Evolutionary conservation across 805 yeast species (phyloP), one percentile per base, ranked within the genome.

Genomic region (Candida yuanshanica): DNA sequence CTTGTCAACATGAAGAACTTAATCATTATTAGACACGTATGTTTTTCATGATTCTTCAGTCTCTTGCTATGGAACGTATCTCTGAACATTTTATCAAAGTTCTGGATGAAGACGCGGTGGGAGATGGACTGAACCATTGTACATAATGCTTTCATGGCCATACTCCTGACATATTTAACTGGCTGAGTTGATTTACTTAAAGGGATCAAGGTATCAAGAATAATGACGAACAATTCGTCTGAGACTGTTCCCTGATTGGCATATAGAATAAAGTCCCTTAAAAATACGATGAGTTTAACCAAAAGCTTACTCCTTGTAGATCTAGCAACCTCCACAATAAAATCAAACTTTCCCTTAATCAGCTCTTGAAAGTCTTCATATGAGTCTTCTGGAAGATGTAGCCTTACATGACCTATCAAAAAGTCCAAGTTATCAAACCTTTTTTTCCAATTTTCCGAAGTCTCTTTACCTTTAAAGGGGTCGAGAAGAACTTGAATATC

Each of bases 121-220:
- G 52, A 43, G 7, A 56, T 38, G 4, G 59, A 42, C 26, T 49
- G 52, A 9, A 50, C 36, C 53, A 56, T 56, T 18, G 54, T 36
- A 21, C 61, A 54, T 14, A 55, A 41, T 4, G 60, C 51, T 33
- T 55, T 55, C 5, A 31, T 29, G 2, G 53, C 35, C 25, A 51
- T 29, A 6, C 39, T 46, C 11, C 38, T 33, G 1, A 51, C 46
- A 20, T 48, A 41, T 14, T 35, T 41, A 2, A 45, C 36, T 2
- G 51, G 35, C 14, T 48, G 54, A 5, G 55, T 46, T 5, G 49
- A 35, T 23, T 49, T 44, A 2, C 57, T 53, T 32, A 55, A 45
- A 7, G 57, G 52, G 0, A 56, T 39, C 24, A 56, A 42, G 4
- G 46, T 21, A 33, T 56, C 57, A 2, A 53, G 5, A 18, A 55